Evolutionary conservation across 352 stramenopile genomes (phyloP).

Genomic region (Phytophthora megakarya): DNA sequence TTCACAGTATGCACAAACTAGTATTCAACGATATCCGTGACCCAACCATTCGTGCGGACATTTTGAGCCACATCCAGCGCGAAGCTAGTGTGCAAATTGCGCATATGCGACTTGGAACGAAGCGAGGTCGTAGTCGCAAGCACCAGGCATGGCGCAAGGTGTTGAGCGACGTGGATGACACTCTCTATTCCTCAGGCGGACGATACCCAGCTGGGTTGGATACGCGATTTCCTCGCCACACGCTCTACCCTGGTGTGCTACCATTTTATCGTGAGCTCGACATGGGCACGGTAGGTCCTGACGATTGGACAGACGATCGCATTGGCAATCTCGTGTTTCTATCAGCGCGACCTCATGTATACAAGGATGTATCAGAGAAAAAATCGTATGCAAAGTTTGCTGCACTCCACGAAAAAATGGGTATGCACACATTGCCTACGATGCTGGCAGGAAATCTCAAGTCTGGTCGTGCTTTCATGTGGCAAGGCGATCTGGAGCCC

Average conservation of each 20-base stretch:
- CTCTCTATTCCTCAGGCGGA: constrained; percentile 94
- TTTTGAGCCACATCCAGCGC: constrained; percentile 95
- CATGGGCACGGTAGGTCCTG: constrained; percentile 89
- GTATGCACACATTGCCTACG: constrained; percentile 96
- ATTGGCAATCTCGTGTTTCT: constrained; percentile 98
- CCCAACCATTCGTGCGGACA: constrained; percentile 87
- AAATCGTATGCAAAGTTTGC: constrained; percentile 97
- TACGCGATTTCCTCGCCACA: constrained; percentile 90
- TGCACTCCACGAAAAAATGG: constrained; percentile 89
- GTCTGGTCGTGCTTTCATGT: constrained; percentile 95
- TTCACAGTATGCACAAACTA: constrained; percentile 97
- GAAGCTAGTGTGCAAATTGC: constrained; percentile 94
- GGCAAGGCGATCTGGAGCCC: constrained; percentile 95
- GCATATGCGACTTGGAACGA: constrained; percentile 92
- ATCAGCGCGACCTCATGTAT: constrained; percentile 97
- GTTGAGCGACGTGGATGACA: constrained; percentile 98
- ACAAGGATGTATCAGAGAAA: constrained; percentile 98
- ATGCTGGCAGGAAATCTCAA: constrained; percentile 94
- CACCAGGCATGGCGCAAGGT: constrained; percentile 97
- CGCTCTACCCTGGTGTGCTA: constrained; percentile 98
- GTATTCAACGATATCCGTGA: constrained; percentile 97
- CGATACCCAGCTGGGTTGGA: constrained; percentile 96
- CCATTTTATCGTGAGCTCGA: constrained; percentile 98
- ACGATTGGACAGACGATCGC: constrained; percentile 88
- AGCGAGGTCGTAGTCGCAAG: constrained; percentile 71